A percentile compares a stretch with the other conserved stretches of the same genome.
phyloP scores from a whole-genome alignment of 306 rosid genomes.

The Neltuma alba region DNA sequence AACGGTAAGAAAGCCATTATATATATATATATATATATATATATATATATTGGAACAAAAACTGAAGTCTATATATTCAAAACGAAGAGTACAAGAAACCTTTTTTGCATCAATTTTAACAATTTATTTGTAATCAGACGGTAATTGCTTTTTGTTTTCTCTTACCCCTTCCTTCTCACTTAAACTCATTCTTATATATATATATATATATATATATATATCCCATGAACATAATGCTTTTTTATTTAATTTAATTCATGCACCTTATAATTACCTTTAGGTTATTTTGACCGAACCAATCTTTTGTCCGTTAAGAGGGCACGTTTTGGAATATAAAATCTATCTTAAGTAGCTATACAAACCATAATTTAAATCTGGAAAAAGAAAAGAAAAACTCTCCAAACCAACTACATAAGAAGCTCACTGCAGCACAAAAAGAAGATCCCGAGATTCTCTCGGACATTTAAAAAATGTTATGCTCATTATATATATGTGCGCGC shows the following conservation, averaged over 20 bases:
- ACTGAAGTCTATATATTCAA: too few relatives aligned
- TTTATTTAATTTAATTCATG: neutral
- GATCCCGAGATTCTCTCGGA: neutral
- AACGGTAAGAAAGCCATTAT: too few relatives aligned
- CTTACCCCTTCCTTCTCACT: neutral
- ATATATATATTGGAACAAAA: too few relatives aligned
- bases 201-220: too few relatives aligned
- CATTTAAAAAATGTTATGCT: neutral
- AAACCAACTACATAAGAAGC: neutral
- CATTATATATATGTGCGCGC: neutral
- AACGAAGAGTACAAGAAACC: too few relatives aligned
- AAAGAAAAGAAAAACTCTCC: neutral
- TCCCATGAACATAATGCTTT: neutral
- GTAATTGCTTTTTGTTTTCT: neutral
- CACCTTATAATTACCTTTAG: neutral
- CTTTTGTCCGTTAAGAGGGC: neutral
- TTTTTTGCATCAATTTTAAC: neutral
- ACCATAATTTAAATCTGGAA: neutral
- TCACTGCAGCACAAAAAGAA: neutral
- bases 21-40: too few relatives aligned
- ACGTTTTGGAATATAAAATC: neutral
- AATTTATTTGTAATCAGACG: neutral
- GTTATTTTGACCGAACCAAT: neutral
- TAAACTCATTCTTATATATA: neutral
- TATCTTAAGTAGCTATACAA: neutral